Evolutionary conservation across 2,329 filamentous ascomycete species (phyloP).

Genomic region (Dactylellina parvicollis): DNA sequence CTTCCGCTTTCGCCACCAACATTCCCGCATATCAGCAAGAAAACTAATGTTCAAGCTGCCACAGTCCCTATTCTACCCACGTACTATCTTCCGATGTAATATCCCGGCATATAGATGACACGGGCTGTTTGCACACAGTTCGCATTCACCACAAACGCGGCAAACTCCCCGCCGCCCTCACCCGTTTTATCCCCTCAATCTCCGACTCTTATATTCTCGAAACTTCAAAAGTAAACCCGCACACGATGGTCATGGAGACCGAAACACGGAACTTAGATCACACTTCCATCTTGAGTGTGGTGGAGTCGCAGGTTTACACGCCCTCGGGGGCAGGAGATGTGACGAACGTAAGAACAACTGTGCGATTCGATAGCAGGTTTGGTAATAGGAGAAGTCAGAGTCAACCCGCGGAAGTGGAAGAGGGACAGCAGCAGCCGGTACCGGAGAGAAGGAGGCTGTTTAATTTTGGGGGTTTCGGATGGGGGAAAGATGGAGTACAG

Average conservation of each 20-base stretch:
- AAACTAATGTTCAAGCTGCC: constrained; percentile 64
- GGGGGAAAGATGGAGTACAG: constrained; percentile 77
- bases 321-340: constrained; percentile 61
- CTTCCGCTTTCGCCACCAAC: neutral
- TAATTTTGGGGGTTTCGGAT: constrained; percentile 62
- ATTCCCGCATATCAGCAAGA: neutral
- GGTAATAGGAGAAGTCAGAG: constrained; percentile 59
- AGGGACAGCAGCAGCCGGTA: constrained; percentile 58
- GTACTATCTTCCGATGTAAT: constrained; percentile 86
- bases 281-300: constrained; percentile 79
- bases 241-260: constrained; percentile 82
- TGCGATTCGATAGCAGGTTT: constrained; percentile 58
- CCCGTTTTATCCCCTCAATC: constrained; percentile 77
- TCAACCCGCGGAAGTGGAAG: constrained; percentile 61
- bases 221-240: constrained; percentile 79
- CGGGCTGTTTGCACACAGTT: constrained; percentile 78
- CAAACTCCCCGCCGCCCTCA: constrained; percentile 76
- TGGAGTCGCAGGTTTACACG: constrained; percentile 78
- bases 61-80: constrained; percentile 82
- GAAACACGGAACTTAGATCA: constrained; percentile 85
- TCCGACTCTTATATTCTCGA: constrained; percentile 84
- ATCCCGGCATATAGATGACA: constrained; percentile 76
- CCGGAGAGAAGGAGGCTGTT: constrained; percentile 66
- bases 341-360: constrained; percentile 57
- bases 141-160: constrained; percentile 85